phyloP scores from a whole-genome alignment of 2,329 filamentous ascomycete species.

The Westerdykella ornata region DNA sequence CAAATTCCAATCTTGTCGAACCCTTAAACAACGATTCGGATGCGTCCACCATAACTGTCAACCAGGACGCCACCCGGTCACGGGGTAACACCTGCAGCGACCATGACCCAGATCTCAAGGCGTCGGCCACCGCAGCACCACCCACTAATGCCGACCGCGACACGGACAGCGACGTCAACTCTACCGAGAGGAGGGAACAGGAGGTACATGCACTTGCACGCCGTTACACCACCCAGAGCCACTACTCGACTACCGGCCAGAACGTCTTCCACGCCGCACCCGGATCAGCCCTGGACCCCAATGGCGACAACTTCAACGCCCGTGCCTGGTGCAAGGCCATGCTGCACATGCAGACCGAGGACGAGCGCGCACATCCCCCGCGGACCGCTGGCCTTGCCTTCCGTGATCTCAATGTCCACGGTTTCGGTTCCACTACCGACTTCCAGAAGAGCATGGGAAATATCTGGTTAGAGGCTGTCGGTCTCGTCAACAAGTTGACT shows the following conservation, averaged over 20 bases:
- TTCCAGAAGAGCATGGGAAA: constrained; percentile 49
- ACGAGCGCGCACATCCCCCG: constrained; percentile 37
- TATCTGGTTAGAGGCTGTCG: constrained; percentile 39
- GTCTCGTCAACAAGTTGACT: constrained; percentile 32
- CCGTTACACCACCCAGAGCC: constrained; percentile 37
- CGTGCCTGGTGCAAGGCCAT: constrained; percentile 46
- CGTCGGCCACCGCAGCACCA: constrained; percentile 16
- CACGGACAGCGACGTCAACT: constrained; percentile 14
- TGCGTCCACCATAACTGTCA: constrained; percentile 29
- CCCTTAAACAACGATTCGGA: constrained; percentile 22
- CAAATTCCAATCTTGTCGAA: constrained; percentile 1
- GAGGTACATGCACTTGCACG: constrained; percentile 40
- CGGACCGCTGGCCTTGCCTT: constrained; percentile 45
- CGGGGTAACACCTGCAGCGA: constrained; percentile 16
- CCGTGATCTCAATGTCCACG: constrained; percentile 43
- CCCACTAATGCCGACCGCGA: constrained; percentile 12
- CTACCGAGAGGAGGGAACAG: constrained; percentile 24
- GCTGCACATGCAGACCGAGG: constrained; percentile 41
- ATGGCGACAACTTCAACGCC: constrained; percentile 43
- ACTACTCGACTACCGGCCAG: constrained; percentile 34
- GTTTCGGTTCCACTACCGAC: constrained; percentile 45
- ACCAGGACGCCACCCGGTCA: constrained; percentile 15
- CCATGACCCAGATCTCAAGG: constrained; percentile 12
- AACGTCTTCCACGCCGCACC: constrained; percentile 37
- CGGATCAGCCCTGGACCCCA: constrained; percentile 43